Percentiles rank a stretch among this genome's conserved stretches.
These are phyloP conservation scores for Yamadazyma ubonensis DNA, from an alignment of 805 yeast genomes.

Conservation along the genomic window DNA sequence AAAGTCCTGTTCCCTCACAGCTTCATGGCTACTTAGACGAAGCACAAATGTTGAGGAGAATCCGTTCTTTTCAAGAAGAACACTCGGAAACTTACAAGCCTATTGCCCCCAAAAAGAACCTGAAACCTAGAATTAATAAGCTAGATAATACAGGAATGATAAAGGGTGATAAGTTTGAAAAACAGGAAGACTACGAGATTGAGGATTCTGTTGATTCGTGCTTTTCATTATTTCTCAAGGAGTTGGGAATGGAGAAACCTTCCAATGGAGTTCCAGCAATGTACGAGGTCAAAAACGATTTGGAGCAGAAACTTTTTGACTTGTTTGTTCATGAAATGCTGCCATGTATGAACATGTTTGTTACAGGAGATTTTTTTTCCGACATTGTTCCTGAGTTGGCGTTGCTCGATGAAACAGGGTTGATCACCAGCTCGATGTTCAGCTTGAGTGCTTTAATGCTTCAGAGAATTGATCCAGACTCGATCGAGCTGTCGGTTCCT, in stretches of 20 bases:
- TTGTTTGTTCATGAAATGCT: conserved; percentile 31
- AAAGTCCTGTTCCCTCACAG: not conserved
- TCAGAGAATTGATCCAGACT: conserved; percentile 29
- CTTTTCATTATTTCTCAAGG: conserved; percentile 8
- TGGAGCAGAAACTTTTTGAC: conserved; percentile 34
- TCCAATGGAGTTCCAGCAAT: conserved; percentile 12
- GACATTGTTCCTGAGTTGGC: conserved; percentile 37
- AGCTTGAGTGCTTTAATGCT: conserved; percentile 37
- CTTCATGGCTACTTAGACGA: not conserved
- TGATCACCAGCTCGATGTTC: conserved; percentile 37
- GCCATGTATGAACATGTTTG: conserved; percentile 31
- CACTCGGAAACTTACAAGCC: conserved; percentile 28
- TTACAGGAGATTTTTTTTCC: conserved; percentile 28
- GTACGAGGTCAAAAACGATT: conserved; percentile 18
- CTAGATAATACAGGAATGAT: conserved; percentile 18
- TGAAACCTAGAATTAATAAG: conserved; percentile 38
- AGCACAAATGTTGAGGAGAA: not conserved
- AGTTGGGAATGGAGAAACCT: conserved; percentile 3
- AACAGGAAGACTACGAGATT: conserved; percentile 1
- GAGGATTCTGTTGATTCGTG: conserved; percentile 10
- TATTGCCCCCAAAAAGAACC: conserved; percentile 34
- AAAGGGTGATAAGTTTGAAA: not conserved
- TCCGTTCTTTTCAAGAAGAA: not conserved
- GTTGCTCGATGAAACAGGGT: conserved; percentile 36
- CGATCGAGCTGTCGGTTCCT: conserved; percentile 30